Base-by-base conservation (phyloP, 2,329 filamentous ascomycete species). In the Aspergillus pseudotamarii region DNA sequence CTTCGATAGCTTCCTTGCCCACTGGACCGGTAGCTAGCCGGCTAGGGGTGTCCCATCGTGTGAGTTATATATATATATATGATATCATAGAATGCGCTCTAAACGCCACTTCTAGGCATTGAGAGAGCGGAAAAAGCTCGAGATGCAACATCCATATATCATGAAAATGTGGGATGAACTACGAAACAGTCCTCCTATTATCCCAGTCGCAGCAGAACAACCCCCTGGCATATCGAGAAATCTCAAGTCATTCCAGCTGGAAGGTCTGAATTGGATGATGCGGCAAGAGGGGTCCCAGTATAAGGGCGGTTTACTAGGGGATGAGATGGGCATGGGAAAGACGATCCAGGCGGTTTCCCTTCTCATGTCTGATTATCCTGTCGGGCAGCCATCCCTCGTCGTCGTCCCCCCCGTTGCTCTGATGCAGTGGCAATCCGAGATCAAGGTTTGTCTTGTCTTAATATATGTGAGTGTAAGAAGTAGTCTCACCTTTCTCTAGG, bases 261-360 rank as follows among this genome's bases (percentile, higher is more conserved):
- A 97, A 78, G 95, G 95, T 5, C 83, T 99, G 45, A 89, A 93
- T 57, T 99, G 95, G 95, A 96, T 99, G 93, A 88, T 86, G 64
- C 89, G 86, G 60, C 96, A 98, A 85, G 95, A 99, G 76, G 83
- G 91, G 78, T 91, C 88, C 0, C 81, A 90, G 45, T 98, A 94
- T 86, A 92, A 89, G 73, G 95, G 95, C 21, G 95, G 95, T 16
- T 83, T 99, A 2, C 85, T 99, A 2, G 95, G 95, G 63, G 95
- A 99, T 71, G 95, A 99, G 79, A 99, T 99, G 95, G 95, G 95
- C 8, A 91, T 99, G 80, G 95, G 95, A 57, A 99, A 99, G 82
- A 99, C 95, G 0, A 98, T 99, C 57, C 95, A 99, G 78, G 94
- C 95, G 2, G 95, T 99, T 21, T 97, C 94, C 3, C 85, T 99